phyloP scores from a whole-genome alignment of 2,329 filamentous ascomycete genomes.

The Drechslera avenae region DNA sequence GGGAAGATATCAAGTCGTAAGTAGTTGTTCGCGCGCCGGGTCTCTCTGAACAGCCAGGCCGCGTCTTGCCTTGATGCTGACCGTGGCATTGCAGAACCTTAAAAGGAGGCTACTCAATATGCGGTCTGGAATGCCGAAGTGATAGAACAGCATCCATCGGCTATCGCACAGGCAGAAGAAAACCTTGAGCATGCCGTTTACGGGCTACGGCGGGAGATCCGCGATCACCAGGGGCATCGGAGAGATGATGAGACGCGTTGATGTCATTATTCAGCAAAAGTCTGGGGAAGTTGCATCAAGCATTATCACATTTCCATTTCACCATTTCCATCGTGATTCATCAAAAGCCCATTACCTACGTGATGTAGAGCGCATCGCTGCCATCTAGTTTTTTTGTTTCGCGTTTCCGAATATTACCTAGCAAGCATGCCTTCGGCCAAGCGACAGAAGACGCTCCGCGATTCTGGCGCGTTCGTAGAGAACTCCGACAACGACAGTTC shows the following conservation, averaged over 20 bases:
- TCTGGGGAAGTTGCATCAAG: not conserved
- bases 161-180: too few relatives aligned
- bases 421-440: conserved; percentile 21
- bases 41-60: too few relatives aligned
- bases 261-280: conserved; percentile 10
- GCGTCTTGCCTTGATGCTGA: too few relatives aligned
- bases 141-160: too few relatives aligned
- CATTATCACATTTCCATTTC: not conserved
- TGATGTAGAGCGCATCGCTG: not conserved
- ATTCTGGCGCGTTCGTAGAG: conserved; percentile 9
- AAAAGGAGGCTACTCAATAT: too few relatives aligned
- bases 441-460: conserved; percentile 11
- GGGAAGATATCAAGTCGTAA: too few relatives aligned
- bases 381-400: too few relatives aligned
- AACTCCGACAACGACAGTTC: conserved; percentile 11
- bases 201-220: conserved; percentile 14
- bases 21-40: too few relatives aligned
- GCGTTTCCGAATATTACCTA: not conserved
- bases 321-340: not conserved
- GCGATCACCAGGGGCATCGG: conserved; percentile 6
- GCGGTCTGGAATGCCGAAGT: too few relatives aligned
- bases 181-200: too few relatives aligned
- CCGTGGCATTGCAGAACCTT: too few relatives aligned
- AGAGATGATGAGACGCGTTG: conserved; percentile 14
- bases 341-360: not conserved